These are phyloP conservation scores for Fusarium euwallaceae DNA, from an alignment of 2,329 filamentous ascomycete genomes.

Conservation along the genomic window DNA sequence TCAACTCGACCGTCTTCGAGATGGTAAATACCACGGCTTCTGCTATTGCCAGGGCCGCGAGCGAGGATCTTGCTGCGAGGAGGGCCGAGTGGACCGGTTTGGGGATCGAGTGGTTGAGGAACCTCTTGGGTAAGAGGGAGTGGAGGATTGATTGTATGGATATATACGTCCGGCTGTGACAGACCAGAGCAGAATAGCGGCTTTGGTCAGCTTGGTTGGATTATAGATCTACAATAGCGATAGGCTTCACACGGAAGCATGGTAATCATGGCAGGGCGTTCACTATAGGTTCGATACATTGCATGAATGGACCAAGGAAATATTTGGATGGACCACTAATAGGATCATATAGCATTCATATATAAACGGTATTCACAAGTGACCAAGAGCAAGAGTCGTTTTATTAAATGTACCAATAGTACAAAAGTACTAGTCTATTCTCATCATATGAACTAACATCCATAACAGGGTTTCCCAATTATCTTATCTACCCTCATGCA, in stretches of 20 bases:
- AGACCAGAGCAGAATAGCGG: background rate
- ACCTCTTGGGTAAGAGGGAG: conserved; percentile 83
- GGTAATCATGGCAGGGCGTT: conserved; percentile 13
- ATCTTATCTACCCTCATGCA: conserved; percentile 39
- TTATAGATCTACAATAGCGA: conserved; percentile 17
- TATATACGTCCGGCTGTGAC: conserved; percentile 82
- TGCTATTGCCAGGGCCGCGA: conserved; percentile 74
- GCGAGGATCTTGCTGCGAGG: conserved; percentile 70
- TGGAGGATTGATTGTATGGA: conserved; percentile 95
- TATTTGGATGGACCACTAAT: background rate
- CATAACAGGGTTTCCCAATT: conserved; percentile 31
- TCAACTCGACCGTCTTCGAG: conserved; percentile 65
- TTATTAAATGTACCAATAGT: conserved; percentile 16
- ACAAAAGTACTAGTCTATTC: conserved; percentile 34
- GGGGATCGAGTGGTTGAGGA: conserved; percentile 88
- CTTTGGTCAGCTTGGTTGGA: conserved; percentile 7
- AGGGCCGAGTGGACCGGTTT: conserved; percentile 79
- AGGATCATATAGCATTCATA: background rate
- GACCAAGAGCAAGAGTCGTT: background rate
- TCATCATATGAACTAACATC: conserved; percentile 28
- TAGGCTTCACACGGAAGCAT: background rate
- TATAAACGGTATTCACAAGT: background rate
- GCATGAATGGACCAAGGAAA: background rate
- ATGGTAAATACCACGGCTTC: conserved; percentile 78
- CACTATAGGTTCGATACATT: background rate